These are phyloP conservation scores for Boletellus deceptivus DNA, from an alignment of 1,284 basidiomycete genomes.

Conservation along the genomic window DNA sequence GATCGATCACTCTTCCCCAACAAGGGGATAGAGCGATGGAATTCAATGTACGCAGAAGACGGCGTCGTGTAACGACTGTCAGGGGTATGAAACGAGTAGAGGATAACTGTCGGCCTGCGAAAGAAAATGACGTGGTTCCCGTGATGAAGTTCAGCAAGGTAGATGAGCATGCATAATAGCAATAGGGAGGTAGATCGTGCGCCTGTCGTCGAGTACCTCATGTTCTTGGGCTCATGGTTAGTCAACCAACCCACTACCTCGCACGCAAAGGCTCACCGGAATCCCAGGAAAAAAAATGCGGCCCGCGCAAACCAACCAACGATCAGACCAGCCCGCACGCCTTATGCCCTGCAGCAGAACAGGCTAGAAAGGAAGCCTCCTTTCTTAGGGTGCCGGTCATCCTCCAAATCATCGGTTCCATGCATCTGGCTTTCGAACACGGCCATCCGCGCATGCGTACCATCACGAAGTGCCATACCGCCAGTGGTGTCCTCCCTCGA, in stretches of 20 bases:
- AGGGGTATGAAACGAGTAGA: slow-evolving; percentile 25
- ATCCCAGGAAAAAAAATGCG: slow-evolving; percentile 28
- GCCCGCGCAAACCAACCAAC: slow-evolving; percentile 27
- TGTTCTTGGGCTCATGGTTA: slow-evolving; percentile 13
- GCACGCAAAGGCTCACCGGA: slow-evolving; percentile 18
- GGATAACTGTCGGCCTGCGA: slow-evolving; percentile 35
- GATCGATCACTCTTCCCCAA: slow-evolving; percentile 12
- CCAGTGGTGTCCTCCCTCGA: slow-evolving; percentile 48
- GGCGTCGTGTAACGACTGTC: slow-evolving; percentile 29
- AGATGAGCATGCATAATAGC: slow-evolving; percentile 37
- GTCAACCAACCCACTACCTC: neutral
- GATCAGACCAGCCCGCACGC: slow-evolving; percentile 20
- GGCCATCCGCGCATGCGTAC: slow-evolving; percentile 46
- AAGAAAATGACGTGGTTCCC: slow-evolving; percentile 29
- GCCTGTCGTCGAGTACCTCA: slow-evolving; percentile 31
- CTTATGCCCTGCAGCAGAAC: slow-evolving; percentile 34
- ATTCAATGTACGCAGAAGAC: slow-evolving; percentile 13
- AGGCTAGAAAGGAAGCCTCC: slow-evolving; percentile 31
- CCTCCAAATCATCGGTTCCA: slow-evolving; percentile 29
- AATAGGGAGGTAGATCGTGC: slow-evolving; percentile 33
- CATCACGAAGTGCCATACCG: slow-evolving; percentile 36
- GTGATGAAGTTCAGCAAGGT: slow-evolving; percentile 30
- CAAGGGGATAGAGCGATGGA: slow-evolving; percentile 6
- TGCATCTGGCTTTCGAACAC: slow-evolving; percentile 58
- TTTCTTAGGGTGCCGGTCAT: slow-evolving; percentile 36